Evolutionary conservation across 2,329 filamentous ascomycete species (phyloP).

Genomic region (Thielaviopsis cerberus): DNA sequence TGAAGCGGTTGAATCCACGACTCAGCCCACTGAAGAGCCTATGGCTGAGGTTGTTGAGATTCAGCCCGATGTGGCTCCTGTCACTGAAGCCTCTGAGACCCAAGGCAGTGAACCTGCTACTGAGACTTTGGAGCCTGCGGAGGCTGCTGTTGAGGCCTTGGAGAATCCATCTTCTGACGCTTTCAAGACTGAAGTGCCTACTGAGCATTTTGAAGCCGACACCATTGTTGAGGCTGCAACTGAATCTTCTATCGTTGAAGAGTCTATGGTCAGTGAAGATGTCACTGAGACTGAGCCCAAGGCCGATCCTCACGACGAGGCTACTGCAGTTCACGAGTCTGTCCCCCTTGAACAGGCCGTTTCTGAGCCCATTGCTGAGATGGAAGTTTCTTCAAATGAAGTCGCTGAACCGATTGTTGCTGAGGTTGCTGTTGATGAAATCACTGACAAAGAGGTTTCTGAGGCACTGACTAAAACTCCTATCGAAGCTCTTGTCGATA

Average conservation of each 20-base stretch:
- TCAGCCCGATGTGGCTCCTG: background rate
- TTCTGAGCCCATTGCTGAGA: conserved; percentile 7
- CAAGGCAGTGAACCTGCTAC: background rate
- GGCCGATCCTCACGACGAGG: background rate
- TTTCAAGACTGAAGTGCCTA: background rate
- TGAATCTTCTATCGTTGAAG: background rate
- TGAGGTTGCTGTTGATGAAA: conserved; percentile 7
- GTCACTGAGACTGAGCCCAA: background rate
- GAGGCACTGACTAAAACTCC: conserved; percentile 7
- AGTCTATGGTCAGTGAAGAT: background rate
- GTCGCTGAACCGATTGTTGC: conserved; percentile 6
- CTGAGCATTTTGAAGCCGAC: background rate
- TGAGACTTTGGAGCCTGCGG: background rate
- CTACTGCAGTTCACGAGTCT: background rate
- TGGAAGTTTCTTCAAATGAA: background rate
- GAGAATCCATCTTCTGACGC: background rate
- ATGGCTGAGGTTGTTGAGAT: conserved; percentile 13
- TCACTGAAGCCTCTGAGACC: background rate
- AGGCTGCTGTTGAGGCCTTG: background rate
- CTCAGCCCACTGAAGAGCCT: background rate
- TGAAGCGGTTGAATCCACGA: background rate
- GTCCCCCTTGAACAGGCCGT: background rate
- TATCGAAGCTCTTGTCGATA: background rate
- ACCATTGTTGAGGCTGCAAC: conserved; percentile 3
- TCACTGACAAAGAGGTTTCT: background rate